Evolutionary conservation across 371 early-diverging fungal species (phyloP).

Genomic region (Mucor plumbeus): DNA sequence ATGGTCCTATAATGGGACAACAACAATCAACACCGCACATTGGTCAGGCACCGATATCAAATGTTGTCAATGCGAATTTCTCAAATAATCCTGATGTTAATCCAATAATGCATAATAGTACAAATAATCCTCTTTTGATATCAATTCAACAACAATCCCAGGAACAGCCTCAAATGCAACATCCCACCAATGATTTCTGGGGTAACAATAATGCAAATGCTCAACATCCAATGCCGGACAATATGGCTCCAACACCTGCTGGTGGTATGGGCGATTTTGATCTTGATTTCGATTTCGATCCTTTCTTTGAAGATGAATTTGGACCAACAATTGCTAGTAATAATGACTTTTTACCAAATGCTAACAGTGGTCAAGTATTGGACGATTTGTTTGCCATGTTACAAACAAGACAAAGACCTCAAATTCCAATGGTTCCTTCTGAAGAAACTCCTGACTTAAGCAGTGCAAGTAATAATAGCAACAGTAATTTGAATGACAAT

Average conservation of each 20-base stretch:
- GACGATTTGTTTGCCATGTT: conserved; percentile 39
- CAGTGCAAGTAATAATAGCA: neutral
- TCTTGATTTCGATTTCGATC: conserved; percentile 33
- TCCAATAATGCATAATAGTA: neutral
- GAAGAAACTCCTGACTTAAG: conserved; percentile 13
- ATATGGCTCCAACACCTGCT: conserved; percentile 3
- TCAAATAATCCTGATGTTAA: neutral
- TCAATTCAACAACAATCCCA: conserved; percentile 15
- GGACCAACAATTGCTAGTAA: conserved; percentile 18
- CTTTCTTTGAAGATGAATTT: conserved; percentile 45
- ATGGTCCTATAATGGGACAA: conserved; percentile 1
- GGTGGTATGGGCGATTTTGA: conserved; percentile 16
- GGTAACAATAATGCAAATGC: conserved; percentile 8
- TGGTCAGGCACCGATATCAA: conserved; percentile 13
- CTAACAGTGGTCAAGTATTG: conserved; percentile 32
- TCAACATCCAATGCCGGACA: neutral
- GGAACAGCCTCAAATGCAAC: neutral
- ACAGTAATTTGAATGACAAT: neutral
- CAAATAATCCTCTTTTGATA: conserved; percentile 6
- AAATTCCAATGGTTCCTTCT: conserved; percentile 27
- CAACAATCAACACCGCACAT: neutral
- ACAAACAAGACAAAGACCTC: conserved; percentile 40
- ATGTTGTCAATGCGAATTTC: neutral
- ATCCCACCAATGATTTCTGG: conserved; percentile 5
- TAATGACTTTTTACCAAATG: conserved; percentile 30